Conservation (phyloP, 108 stramenopile genomes). For the Phaeodactylum tricornutum region DNA sequence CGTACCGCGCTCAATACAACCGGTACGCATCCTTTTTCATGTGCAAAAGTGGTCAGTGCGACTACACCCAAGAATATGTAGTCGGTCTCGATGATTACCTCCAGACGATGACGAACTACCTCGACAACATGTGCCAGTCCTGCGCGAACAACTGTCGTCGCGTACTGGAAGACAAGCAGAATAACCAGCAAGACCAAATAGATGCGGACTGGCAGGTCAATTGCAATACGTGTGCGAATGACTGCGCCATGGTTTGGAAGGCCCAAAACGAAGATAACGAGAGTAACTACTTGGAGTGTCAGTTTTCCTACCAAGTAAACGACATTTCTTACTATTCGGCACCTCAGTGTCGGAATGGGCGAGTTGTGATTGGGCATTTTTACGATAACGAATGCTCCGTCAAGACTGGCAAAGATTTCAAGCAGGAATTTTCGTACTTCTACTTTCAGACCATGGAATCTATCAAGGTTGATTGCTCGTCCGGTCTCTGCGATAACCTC, state of each 20-base stretch:
- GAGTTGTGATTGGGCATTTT: slow-evolving; percentile 30
- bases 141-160: slow-evolving; percentile 20
- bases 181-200: slow-evolving; percentile 4
- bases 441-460: slow-evolving; percentile 19
- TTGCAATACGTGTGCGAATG: slow-evolving; percentile 16
- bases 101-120: slow-evolving; percentile 12
- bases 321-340: slow-evolving; percentile 38
- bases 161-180: slow-evolving; percentile 7
- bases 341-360: slow-evolving; percentile 31
- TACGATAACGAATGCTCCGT: slow-evolving; percentile 56
- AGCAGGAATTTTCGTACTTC: no score
- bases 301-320: slow-evolving; percentile 22
- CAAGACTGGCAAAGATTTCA: slow-evolving; percentile 21
- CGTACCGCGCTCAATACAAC: slow-evolving; percentile 32
- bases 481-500: slow-evolving; percentile 24
- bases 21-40: slow-evolving; percentile 31
- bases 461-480: no score
- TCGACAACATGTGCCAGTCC: slow-evolving; percentile 19
- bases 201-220: slow-evolving; percentile 2
- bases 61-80: slow-evolving; percentile 31
- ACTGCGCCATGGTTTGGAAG: slow-evolving; percentile 17
- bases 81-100: slow-evolving; percentile 20
- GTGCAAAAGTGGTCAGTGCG: slow-evolving; percentile 26
- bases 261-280: slow-evolving; percentile 20
- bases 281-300: slow-evolving; percentile 32